Conservation (phyloP, 768 basidiomycete species). For the Tephrocybe sp. region DNA sequence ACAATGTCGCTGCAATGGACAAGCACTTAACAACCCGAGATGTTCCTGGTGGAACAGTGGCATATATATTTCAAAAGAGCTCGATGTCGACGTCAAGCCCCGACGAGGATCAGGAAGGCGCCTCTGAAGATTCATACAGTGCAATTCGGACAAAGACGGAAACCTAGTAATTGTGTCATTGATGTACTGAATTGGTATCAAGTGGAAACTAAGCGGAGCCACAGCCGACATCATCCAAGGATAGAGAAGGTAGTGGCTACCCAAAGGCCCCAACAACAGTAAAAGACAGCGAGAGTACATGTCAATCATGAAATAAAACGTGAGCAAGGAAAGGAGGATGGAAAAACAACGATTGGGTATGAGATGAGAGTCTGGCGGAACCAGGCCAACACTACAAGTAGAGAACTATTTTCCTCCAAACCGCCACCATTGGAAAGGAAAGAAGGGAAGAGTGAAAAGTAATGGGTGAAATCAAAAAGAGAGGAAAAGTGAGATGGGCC, state of each 20-base stretch:
- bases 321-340: not conserved
- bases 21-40: conserved; percentile 32
- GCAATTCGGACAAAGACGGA: too few species aligned
- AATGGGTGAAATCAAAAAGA: not conserved
- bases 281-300: conserved; percentile 7
- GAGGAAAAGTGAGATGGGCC: too few species aligned
- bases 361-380: conserved; percentile 22
- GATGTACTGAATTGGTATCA: not conserved
- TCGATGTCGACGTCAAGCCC: conserved; percentile 27
- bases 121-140: too few species aligned
- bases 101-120: too few species aligned
- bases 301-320: not conserved
- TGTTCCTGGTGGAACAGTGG: conserved; percentile 67
- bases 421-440: conserved; percentile 8
- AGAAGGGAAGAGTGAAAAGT: not conserved
- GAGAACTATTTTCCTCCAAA: conserved; percentile 7
- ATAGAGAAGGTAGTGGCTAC: not conserved
- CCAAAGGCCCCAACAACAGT: not conserved
- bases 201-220: not conserved
- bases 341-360: conserved; percentile 13
- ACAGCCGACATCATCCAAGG: not conserved
- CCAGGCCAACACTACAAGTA: conserved; percentile 1
- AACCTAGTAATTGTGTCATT: too few species aligned
- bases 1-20: conserved; percentile 40
- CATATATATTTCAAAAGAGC: conserved; percentile 73